Evolutionary conservation across 108 stramenopile species (phyloP).

Genomic region (Pseudonitzschia delicatissima): DNA sequence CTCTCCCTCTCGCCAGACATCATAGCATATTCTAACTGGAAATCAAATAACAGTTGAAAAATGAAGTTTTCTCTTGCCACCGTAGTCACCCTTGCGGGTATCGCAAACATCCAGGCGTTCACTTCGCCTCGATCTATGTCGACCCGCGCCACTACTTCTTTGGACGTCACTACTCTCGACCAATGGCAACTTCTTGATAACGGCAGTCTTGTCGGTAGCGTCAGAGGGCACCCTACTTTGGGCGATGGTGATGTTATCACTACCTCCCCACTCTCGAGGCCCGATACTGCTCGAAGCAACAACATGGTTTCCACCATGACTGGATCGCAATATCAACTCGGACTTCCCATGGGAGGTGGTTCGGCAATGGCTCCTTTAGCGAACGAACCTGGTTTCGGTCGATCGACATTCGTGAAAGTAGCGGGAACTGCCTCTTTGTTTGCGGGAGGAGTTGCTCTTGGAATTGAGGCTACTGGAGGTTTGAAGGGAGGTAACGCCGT

Average conservation of each 20-base stretch:
- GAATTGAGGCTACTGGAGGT: constrained; percentile 17
- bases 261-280: constrained; percentile 30
- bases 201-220: constrained; percentile 34
- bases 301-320: constrained; percentile 25
- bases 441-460: constrained; percentile 29
- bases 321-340: constrained; percentile 31
- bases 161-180: constrained; percentile 28
- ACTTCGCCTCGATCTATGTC: constrained; percentile 3
- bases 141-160: constrained; percentile 5
- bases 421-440: constrained; percentile 18
- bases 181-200: constrained; percentile 38
- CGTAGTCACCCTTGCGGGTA: constrained; percentile 12
- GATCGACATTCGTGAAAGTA: constrained; percentile 17
- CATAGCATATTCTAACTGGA: too few species aligned
- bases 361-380: not conserved
- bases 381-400: constrained; percentile 21
- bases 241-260: constrained; percentile 35
- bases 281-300: constrained; percentile 9
- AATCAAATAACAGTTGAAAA: too few species aligned
- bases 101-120: constrained; percentile 13
- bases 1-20: too few species aligned
- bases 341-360: constrained; percentile 22
- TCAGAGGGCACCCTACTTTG: constrained; percentile 25
- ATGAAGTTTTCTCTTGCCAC: constrained; percentile 24
- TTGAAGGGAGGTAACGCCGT: not conserved